Conservation (phyloP, 2,329 filamentous ascomycete species). For the Aspergillus caelatus region DNA sequence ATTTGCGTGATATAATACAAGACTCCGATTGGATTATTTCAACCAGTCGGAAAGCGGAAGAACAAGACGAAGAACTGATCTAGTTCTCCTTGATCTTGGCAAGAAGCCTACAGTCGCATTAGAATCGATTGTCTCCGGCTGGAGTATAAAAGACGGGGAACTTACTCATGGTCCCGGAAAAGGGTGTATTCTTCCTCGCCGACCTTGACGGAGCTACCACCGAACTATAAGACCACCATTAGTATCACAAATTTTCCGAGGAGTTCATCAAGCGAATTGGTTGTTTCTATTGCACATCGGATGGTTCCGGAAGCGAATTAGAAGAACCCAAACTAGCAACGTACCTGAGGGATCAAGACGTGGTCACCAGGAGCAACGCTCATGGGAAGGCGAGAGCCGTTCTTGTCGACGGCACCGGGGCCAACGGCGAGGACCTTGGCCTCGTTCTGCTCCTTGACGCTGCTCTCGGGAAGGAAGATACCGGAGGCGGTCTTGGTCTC, state of each 20-base stretch:
- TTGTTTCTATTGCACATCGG: not conserved
- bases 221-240: conserved; percentile 63
- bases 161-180: conserved; percentile 98
- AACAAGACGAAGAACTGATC: conserved; percentile 16
- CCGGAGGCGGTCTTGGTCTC: conserved; percentile 94
- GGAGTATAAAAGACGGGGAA: conserved; percentile 30
- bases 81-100: conserved; percentile 91
- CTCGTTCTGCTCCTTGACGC: conserved; percentile 98
- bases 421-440: conserved; percentile 94
- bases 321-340: conserved; percentile 30
- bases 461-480: conserved; percentile 96
- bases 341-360: conserved; percentile 92
- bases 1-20: conserved; percentile 40
- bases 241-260: conserved; percentile 17
- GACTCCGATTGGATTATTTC: conserved; percentile 22
- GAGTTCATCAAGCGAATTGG: not conserved
- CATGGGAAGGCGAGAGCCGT: conserved; percentile 84
- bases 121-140: conserved; percentile 10
- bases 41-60: conserved; percentile 22
- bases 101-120: conserved; percentile 68
- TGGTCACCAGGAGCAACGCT: conserved; percentile 83
- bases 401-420: conserved; percentile 82
- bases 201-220: conserved; percentile 93
- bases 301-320: conserved; percentile 12
- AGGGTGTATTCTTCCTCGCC: conserved; percentile 95